Evolutionary conservation across 1,284 basidiomycete genomes (phyloP).

Genomic region (Cutaneotrichosporon sp.): DNA sequence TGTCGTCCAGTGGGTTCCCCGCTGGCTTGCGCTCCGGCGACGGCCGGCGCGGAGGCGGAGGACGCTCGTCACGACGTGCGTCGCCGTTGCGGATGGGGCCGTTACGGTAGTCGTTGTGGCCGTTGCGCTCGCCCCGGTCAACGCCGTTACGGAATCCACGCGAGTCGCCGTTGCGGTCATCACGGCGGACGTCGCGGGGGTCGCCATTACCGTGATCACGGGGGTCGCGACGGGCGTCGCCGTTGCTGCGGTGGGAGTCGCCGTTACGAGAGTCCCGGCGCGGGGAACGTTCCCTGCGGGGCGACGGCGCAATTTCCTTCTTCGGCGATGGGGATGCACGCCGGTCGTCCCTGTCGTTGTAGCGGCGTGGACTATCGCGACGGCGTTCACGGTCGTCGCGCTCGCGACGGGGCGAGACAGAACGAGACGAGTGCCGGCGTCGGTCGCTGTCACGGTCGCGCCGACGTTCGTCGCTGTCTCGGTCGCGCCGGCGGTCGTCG

Average conservation of each 20-base stretch:
- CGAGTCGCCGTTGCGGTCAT: neutral
- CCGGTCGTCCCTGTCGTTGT: neutral
- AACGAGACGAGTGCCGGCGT: neutral
- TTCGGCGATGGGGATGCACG: constrained; percentile 3
- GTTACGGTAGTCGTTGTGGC: neutral
- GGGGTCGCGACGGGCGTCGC: neutral
- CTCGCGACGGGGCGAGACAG: neutral
- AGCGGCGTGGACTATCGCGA: neutral
- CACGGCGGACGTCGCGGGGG: neutral
- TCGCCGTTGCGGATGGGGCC: constrained; percentile 27
- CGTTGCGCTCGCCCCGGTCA: neutral
- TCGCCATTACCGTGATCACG: neutral
- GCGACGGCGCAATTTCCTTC: neutral
- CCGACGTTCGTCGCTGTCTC: constrained; percentile 9
- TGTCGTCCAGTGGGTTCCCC: constrained; percentile 48
- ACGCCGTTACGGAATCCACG: neutral
- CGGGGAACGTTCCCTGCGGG: no score
- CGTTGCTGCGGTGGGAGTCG: neutral
- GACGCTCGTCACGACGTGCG: constrained; percentile 16
- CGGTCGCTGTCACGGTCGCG: constrained; percentile 5
- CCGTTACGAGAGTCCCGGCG: neutral
- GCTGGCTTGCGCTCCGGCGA: constrained; percentile 19
- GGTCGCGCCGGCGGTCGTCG: neutral
- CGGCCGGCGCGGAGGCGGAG: constrained; percentile 21
- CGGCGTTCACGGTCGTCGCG: constrained; percentile 27